phyloP scores from a whole-genome alignment of 1,139 yeast species.

The Protomyces arabidopsidicola region DNA sequence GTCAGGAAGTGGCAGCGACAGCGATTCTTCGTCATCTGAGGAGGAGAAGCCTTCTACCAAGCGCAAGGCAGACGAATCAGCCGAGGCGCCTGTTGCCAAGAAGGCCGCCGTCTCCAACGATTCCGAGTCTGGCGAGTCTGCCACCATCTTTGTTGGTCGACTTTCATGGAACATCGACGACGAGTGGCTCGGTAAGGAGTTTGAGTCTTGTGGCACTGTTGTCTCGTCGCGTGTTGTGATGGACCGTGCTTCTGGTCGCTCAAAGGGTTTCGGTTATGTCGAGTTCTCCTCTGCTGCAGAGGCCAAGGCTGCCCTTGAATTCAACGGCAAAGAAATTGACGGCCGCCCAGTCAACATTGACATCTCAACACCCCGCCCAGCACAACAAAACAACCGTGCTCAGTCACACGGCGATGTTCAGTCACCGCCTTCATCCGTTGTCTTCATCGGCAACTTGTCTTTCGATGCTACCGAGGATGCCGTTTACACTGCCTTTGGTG shows the following conservation, averaged over 20 bases:
- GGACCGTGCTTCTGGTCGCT: slow-evolving; percentile 88
- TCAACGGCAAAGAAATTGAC: slow-evolving; percentile 90
- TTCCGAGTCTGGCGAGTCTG: slow-evolving; percentile 44
- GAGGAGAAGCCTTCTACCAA: slow-evolving; percentile 31
- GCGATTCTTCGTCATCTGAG: slow-evolving; percentile 29
- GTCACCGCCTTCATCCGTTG: slow-evolving; percentile 88
- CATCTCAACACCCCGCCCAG: slow-evolving; percentile 79
- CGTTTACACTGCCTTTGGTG: slow-evolving; percentile 66
- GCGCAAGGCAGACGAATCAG: slow-evolving; percentile 35
- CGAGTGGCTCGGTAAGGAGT: slow-evolving; percentile 84
- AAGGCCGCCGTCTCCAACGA: slow-evolving; percentile 25
- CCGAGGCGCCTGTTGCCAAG: slow-evolving; percentile 39
- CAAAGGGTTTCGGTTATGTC: slow-evolving; percentile 91
- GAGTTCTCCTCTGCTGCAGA: slow-evolving; percentile 71
- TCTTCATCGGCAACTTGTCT: slow-evolving; percentile 91
- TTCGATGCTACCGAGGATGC: slow-evolving; percentile 81
- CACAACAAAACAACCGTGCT: slow-evolving; percentile 65
- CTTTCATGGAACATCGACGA: slow-evolving; percentile 96
- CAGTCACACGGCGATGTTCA: slow-evolving; percentile 82
- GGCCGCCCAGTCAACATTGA: slow-evolving; percentile 96
- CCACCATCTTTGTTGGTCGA: slow-evolving; percentile 93
- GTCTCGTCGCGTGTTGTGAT: slow-evolving; percentile 83
- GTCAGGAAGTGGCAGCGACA: slow-evolving; percentile 33
- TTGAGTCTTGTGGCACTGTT: slow-evolving; percentile 78
- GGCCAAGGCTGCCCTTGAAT: slow-evolving; percentile 83